phyloP scores from a whole-genome alignment of 805 yeast genomes.

The Barnettozyma siamensis region DNA sequence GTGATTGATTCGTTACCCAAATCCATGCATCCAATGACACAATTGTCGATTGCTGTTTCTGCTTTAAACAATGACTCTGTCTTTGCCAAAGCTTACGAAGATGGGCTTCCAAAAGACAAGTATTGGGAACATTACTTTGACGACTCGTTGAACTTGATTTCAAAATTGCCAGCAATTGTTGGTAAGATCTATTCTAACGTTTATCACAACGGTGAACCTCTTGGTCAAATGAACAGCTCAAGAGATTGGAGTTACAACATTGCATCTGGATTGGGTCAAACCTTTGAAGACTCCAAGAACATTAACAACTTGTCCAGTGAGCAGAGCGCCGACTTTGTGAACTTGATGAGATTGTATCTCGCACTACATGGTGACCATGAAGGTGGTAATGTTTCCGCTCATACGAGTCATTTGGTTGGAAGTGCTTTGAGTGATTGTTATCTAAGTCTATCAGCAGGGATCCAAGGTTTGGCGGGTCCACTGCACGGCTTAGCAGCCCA shows the following conservation, averaged over 20 bases:
- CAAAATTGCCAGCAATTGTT: constrained; percentile 68
- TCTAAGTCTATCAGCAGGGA: constrained; percentile 71
- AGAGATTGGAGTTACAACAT: constrained; percentile 73
- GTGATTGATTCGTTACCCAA: constrained; percentile 57
- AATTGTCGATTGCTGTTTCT: constrained; percentile 67
- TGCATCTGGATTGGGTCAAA: constrained; percentile 58
- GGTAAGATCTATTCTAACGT: constrained; percentile 68
- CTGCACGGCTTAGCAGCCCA: constrained; percentile 83
- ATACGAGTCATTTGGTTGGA: constrained; percentile 77
- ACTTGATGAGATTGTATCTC: constrained; percentile 65
- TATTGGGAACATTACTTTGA: constrained; percentile 76
- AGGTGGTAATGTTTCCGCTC: constrained; percentile 82
- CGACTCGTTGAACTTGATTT: constrained; percentile 63
- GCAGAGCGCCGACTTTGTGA: constrained; percentile 54
- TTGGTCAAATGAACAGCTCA: constrained; percentile 45
- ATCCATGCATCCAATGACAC: constrained; percentile 80
- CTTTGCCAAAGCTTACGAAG: constrained; percentile 68
- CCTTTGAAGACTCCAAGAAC: constrained; percentile 30
- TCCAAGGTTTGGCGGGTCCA: constrained; percentile 83
- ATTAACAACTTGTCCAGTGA: constrained; percentile 26
- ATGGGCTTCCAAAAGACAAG: constrained; percentile 60
- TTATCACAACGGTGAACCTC: constrained; percentile 45
- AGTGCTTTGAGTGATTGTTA: constrained; percentile 75
- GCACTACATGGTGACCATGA: constrained; percentile 78
- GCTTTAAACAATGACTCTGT: constrained; percentile 66